Base-by-base conservation (phyloP, 1,139 yeast species). In the Debaryomycetaceae sp. region DNA sequence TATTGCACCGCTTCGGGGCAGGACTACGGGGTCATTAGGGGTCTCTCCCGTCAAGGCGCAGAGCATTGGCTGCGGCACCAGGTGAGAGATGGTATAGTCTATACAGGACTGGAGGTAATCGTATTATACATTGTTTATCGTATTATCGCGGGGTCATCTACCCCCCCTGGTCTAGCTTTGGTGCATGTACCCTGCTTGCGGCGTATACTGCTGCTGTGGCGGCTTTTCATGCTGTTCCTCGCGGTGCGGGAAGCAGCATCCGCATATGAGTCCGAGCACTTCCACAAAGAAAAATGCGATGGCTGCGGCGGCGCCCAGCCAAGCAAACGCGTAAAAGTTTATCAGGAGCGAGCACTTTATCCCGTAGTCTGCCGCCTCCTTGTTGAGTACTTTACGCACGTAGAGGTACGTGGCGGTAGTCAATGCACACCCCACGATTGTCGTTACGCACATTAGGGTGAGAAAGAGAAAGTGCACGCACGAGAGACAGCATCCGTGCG, bases 1-100 rank as follows among this genome's bases (percentile, higher is more conserved):
- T 2, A 90, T 53, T 29, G 73, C 63, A 13, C 81, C 81, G 34
- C 92, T 80, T 38, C 59, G 71, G 5, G 80, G 75, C 1, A 95
- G 82, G 3, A 86, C 58, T 19, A 83, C 96, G 0, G 96, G 92
- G 23, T 62, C 60, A 18, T 46, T 49, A 4, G 87, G 70, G 2
- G 68, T 68, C 37, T 76, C 74, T 4, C 95, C 95, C 5, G 92
- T 73, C 26, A 82, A 49, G 35, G 52, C 33, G 29, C 46, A 40
- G 27, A 39, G 29, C 47, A 43, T 43, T 15, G 25, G 20, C 6
- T 18, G n/a, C n/a, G 27, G 25, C 4, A 13, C 14, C 18, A 26
- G 18, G 11, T 11, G 8, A n/a, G 11, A 19, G 13, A 8, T 18
- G 20, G 20, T 18, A 18, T 18, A 18, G 6, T 6, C 6, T 7